Conservation (phyloP, 257 asterid species). For the Nemophila menziesii region DNA sequence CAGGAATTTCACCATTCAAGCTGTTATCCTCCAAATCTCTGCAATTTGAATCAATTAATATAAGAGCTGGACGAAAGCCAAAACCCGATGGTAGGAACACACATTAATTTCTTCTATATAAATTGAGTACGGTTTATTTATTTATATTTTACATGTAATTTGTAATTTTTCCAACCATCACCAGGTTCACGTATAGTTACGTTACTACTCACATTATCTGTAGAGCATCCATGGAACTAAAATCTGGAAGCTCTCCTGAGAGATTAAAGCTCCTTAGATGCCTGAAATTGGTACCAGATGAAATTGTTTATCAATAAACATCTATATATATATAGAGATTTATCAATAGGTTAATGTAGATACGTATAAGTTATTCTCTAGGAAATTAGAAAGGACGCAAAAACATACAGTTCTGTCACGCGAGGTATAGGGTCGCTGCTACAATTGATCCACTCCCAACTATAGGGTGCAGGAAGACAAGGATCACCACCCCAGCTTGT, state of each 20-base stretch:
- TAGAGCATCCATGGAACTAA: slow-evolving; percentile 41
- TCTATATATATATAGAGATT: no score
- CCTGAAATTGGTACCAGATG: slow-evolving; percentile 12
- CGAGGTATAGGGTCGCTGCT: slow-evolving; percentile 40
- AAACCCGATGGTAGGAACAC: no score
- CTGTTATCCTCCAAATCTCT: slow-evolving; percentile 45
- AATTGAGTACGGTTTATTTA: no score
- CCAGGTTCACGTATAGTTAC: no score
- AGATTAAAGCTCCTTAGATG: slow-evolving; percentile 18
- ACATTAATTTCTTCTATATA: no score
- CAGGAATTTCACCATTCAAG: slow-evolving; percentile 46
- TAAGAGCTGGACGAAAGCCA: background rate
- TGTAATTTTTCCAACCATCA: no score
- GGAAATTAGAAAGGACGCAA: background rate
- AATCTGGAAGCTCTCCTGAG: slow-evolving; percentile 28
- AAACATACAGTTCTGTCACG: slow-evolving; percentile 44
- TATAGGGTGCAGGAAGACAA: slow-evolving; percentile 50
- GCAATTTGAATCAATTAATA: slow-evolving; percentile 4
- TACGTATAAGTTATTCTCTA: no score
- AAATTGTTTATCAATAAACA: no score
- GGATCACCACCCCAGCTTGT: slow-evolving; percentile 57
- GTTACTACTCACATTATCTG: slow-evolving; percentile 28
- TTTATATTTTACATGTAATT: no score
- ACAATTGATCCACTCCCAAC: slow-evolving; percentile 63
- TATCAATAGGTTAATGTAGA: no score